Base-by-base conservation (phyloP, 148 eudicot genomes). In the Arctostaphylos glauca region DNA sequence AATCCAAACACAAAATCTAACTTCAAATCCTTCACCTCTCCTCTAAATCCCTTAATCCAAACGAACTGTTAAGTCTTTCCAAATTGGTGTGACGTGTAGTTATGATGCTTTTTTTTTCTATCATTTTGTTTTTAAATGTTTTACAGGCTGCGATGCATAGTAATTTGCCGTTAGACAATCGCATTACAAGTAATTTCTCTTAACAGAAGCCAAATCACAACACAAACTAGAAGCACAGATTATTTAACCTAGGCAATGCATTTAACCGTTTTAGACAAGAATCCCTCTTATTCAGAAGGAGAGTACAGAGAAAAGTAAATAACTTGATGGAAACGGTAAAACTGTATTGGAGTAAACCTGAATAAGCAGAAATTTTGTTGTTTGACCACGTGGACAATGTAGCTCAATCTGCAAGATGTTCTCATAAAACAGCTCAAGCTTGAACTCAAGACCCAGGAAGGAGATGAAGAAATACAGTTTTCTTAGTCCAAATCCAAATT, bases 321-420 rank as follows among this genome's bases (percentile, higher is more conserved):
- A 31, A 53, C 1, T 2, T 23, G 18, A 43, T 44, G 41, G 7
- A 44, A 41, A 43, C 14, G 55, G 6, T 64, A 76, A 13, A 71
- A 53, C 75, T 64, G 38, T 19, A 47, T 16, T 1, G 43, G 38
- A 31, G 64, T 2, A 78, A 81, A 92, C 94, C 94, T 92, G 93
- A 83, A 92, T 85, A 5, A 92, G 82, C 82, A 92, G 85, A 86
- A 85, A 89, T 72, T 88, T 81, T 16, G 83, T 74, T 81, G 2
- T 23, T 85, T 62, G 76, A 73, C 76, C 84, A 31, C 55, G 89
- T 66, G 83, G 91, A 72, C 84, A 76, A 81, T 87, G 81, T 25
- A 86, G 89, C 80, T 89, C 89, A 83, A 86, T 88, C 82, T 88
- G 91, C 93, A 88, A 92, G 54, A 92, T 83, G 76, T 87, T 87